phyloP scores from a whole-genome alignment of 805 yeast genomes.

The Barnettozyma sucrosica region DNA sequence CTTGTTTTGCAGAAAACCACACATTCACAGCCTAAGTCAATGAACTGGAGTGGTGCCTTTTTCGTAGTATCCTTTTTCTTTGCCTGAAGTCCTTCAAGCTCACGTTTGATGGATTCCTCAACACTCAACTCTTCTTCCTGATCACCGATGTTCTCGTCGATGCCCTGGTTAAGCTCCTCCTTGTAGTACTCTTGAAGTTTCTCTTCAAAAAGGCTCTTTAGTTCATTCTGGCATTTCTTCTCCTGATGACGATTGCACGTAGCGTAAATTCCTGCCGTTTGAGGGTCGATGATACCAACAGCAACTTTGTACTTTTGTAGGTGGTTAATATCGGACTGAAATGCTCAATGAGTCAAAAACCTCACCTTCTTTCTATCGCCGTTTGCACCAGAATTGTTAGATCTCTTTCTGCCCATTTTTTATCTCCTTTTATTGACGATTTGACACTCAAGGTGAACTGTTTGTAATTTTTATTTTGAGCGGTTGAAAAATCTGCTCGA shows the following conservation, averaged over 20 bases:
- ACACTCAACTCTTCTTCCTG: slow-evolving; percentile 45
- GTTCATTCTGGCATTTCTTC: slow-evolving; percentile 67
- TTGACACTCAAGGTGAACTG: not conserved
- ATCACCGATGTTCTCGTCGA: slow-evolving; percentile 18
- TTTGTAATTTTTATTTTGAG: not conserved
- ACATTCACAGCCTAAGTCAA: slow-evolving; percentile 73
- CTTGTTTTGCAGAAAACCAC: slow-evolving; percentile 79
- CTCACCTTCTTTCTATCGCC: slow-evolving; percentile 18
- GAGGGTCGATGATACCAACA: slow-evolving; percentile 65
- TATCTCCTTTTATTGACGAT: not conserved
- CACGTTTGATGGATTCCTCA: slow-evolving; percentile 72
- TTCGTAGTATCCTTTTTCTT: slow-evolving; percentile 31
- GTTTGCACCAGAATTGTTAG: slow-evolving; percentile 2
- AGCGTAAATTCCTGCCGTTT: slow-evolving; percentile 81
- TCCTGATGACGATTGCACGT: slow-evolving; percentile 85
- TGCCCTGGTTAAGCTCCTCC: slow-evolving; percentile 22
- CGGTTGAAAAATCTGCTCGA: not conserved
- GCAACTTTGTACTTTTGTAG: slow-evolving; percentile 36
- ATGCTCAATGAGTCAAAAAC: not conserved
- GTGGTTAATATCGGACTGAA: not conserved
- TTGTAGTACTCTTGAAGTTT: slow-evolving; percentile 42
- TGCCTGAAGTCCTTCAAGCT: slow-evolving; percentile 49
- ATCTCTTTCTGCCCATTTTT: slow-evolving; percentile 21
- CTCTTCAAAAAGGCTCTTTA: slow-evolving; percentile 53
- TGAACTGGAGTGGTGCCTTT: slow-evolving; percentile 47